Percentiles rank a stretch among this genome's conserved stretches.
Conservation (phyloP, 2,329 filamentous ascomycete genomes). For the Trichoderma koningii region DNA sequence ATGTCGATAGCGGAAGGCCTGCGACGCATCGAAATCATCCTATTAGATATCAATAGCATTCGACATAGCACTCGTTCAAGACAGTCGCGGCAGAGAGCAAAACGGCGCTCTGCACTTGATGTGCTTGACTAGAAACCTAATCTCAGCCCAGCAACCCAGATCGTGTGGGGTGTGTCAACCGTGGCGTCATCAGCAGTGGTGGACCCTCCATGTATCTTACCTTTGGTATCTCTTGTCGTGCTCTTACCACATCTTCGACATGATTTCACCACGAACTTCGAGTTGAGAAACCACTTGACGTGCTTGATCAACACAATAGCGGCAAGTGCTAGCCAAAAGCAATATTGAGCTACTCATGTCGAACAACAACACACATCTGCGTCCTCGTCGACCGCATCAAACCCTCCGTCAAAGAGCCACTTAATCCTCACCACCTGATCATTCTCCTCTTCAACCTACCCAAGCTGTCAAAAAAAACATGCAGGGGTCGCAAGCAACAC, state of each 20-base stretch:
- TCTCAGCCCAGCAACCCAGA: not conserved
- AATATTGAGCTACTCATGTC: not conserved
- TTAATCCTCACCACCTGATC: conserved; percentile 7
- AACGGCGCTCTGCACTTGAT: not conserved
- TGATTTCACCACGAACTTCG: not conserved
- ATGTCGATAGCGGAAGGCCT: too few relatives aligned
- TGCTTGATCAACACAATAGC: too few relatives aligned
- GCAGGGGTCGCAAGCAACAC: not conserved
- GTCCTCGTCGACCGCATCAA: not conserved
- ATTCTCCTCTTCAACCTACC: not conserved
- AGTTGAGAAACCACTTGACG: too few relatives aligned
- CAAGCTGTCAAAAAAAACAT: not conserved
- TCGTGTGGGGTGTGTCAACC: conserved; percentile 1
- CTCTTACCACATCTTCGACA: not conserved
- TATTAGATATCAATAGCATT: too few relatives aligned
- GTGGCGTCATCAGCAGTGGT: not conserved
- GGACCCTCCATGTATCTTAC: not conserved
- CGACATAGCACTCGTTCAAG: too few relatives aligned
- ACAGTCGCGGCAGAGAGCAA: not conserved
- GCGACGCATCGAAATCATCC: too few relatives aligned
- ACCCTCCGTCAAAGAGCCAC: not conserved
- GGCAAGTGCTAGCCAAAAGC: not conserved
- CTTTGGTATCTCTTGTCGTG: not conserved
- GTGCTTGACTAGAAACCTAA: not conserved
- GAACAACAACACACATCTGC: not conserved